These are phyloP conservation scores for Solanum tacnaense DNA, from an alignment of 257 asterid species.

Conservation along the genomic window DNA sequence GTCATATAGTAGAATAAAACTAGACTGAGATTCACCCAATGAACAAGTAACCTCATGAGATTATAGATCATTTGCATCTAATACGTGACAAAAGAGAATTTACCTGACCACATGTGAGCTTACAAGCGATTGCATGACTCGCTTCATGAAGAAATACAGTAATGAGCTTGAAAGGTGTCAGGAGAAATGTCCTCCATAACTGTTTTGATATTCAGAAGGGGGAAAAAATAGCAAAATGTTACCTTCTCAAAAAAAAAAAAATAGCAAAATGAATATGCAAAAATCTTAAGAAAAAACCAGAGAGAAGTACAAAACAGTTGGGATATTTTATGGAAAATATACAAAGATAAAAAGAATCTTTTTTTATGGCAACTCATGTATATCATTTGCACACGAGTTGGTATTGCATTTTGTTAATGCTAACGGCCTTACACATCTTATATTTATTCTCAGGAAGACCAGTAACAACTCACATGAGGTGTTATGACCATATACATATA, in stretches of 20 bases:
- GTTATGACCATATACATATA: background rate
- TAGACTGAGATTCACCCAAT: background rate
- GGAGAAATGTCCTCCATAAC: constrained; percentile 90
- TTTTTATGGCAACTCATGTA: background rate
- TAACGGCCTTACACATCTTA: background rate
- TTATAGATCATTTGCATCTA: background rate
- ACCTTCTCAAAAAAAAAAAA: background rate
- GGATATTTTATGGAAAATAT: background rate
- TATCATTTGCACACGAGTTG: background rate
- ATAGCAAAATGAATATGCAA: background rate
- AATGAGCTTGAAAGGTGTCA: constrained; percentile 93
- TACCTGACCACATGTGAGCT: constrained; percentile 97
- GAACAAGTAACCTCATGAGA: background rate
- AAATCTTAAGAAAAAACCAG: background rate
- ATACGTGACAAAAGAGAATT: background rate
- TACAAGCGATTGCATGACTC: constrained; percentile 94
- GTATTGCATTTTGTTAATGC: background rate
- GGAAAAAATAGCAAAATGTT: background rate
- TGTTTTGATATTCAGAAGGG: constrained; percentile 13
- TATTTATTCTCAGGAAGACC: background rate
- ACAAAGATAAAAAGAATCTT: background rate
- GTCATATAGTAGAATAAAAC: background rate
- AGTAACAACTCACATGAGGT: background rate
- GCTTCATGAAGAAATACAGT: constrained; percentile 98
- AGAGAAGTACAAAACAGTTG: background rate